Evolutionary conservation across 768 basidiomycete species (phyloP).

Genomic region (Podaxis sp.): DNA sequence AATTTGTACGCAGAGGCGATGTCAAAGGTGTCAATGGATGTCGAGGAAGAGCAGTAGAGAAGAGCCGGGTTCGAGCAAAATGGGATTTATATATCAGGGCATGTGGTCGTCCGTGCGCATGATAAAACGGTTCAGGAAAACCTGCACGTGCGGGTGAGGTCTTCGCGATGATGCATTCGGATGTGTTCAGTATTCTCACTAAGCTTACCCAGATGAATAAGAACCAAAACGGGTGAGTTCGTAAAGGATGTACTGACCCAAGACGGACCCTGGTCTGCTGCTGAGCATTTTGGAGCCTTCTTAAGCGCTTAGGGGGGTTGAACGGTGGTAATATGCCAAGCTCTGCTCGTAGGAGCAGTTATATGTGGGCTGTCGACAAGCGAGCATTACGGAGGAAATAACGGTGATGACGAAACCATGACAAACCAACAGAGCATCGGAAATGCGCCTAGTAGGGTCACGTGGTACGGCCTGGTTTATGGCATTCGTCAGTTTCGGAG

Average conservation of each 20-base stretch:
- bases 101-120: background rate
- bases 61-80: background rate
- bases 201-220: background rate
- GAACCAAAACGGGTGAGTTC: background rate
- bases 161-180: background rate
- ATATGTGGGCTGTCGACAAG: background rate
- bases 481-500: too few relatives aligned
- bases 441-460: too few relatives aligned
- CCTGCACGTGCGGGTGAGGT: background rate
- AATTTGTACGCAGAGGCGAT: background rate
- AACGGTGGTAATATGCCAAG: background rate
- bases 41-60: slow-evolving; percentile 1
- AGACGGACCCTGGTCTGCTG: background rate
- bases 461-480: too few relatives aligned
- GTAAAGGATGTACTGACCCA: background rate
- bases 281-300: background rate
- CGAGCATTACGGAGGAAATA: background rate
- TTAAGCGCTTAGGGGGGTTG: background rate
- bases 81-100: background rate
- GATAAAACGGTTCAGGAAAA: background rate
- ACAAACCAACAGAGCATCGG: too few relatives aligned
- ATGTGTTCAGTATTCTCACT: background rate
- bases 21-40: background rate
- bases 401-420: background rate
- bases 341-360: background rate